Conservation (phyloP, 2,329 filamentous ascomycete genomes). For the Penicillium sp. region DNA sequence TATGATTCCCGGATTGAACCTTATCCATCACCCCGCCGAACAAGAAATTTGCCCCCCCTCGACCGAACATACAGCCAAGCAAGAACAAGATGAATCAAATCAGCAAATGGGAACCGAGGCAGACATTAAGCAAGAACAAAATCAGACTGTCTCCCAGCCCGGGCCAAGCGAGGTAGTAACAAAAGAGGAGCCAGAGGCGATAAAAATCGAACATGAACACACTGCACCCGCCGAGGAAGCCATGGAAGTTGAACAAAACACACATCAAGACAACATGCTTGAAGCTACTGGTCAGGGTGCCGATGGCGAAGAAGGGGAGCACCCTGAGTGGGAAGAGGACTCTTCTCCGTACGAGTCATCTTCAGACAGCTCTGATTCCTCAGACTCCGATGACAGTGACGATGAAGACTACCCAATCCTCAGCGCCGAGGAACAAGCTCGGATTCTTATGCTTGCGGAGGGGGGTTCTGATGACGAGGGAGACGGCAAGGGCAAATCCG, state of each 20-base stretch:
- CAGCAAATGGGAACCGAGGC: neutral
- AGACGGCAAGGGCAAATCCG: slow-evolving; percentile 49
- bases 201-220: neutral
- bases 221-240: slow-evolving; percentile 16
- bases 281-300: slow-evolving; percentile 5
- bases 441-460: slow-evolving; percentile 80
- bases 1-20: slow-evolving; percentile 39
- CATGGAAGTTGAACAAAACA: slow-evolving; percentile 30
- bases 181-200: slow-evolving; percentile 3
- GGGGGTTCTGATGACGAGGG: slow-evolving; percentile 76
- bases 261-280: slow-evolving; percentile 5
- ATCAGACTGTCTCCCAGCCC: neutral
- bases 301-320: slow-evolving; percentile 46
- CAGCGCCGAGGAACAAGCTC: slow-evolving; percentile 77
- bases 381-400: slow-evolving; percentile 58
- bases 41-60: slow-evolving; percentile 4
- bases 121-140: neutral
- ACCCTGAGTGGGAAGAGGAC: slow-evolving; percentile 82
- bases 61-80: slow-evolving; percentile 1
- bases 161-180: neutral
- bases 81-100: slow-evolving; percentile 1
- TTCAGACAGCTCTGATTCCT: slow-evolving; percentile 58
- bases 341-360: slow-evolving; percentile 73
- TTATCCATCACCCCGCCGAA: slow-evolving; percentile 27
- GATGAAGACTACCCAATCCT: slow-evolving; percentile 68